Evolutionary conservation across 2,329 filamentous ascomycete species (phyloP).

Genomic region (Colletotrichum sp.): DNA sequence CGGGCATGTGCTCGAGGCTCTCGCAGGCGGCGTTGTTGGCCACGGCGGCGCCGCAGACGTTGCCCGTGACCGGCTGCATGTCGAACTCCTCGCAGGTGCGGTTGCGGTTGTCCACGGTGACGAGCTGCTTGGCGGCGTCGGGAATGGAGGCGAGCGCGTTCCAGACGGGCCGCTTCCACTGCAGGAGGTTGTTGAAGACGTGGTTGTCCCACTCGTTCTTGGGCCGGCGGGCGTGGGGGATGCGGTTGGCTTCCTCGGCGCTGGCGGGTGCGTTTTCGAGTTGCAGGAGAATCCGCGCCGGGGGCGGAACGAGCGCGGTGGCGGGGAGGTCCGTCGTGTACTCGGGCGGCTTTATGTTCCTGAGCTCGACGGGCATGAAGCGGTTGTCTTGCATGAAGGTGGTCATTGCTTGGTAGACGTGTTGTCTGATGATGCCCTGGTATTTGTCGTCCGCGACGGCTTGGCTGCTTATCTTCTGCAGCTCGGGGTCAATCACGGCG

Average conservation of each 20-base stretch:
- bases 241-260: background rate
- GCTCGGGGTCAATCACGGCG: background rate
- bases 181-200: background rate
- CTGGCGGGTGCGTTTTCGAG: background rate
- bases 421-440: background rate
- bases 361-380: conserved; percentile 14
- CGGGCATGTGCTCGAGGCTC: conserved; percentile 19
- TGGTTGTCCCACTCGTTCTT: background rate
- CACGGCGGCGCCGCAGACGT: background rate
- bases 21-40: conserved; percentile 20
- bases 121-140: background rate
- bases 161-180: conserved; percentile 8
- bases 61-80: background rate
- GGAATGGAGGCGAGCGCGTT: conserved; percentile 20
- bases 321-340: background rate
- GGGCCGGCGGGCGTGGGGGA: background rate
- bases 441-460: background rate
- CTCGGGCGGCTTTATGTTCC: background rate
- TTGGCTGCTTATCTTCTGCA: background rate
- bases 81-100: conserved; percentile 2
- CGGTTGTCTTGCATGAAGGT: background rate
- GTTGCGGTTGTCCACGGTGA: background rate
- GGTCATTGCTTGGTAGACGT: background rate
- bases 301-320: background rate
- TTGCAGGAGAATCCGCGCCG: background rate